phyloP scores from a whole-genome alignment of 108 stramenopile species.

The Licmophora abbreviata region DNA sequence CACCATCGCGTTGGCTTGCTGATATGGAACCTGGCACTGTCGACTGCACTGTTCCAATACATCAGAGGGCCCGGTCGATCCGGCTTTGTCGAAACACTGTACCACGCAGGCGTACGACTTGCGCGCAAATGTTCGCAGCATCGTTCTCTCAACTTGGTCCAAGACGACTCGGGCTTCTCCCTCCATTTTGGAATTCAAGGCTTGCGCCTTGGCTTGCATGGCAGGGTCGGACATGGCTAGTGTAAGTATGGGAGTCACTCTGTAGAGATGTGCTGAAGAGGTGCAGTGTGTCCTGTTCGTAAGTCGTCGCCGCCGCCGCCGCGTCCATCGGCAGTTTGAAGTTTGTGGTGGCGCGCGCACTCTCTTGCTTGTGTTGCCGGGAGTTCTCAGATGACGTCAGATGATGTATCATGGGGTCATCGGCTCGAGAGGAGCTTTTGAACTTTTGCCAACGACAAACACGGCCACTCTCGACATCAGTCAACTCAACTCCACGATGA shows the following conservation, averaged over 20 bases:
- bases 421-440: too few species aligned
- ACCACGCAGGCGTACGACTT: slow-evolving; percentile 57
- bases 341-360: background rate
- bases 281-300: background rate
- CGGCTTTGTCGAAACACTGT: slow-evolving; percentile 62
- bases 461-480: too few species aligned
- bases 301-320: background rate
- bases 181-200: slow-evolving; percentile 67
- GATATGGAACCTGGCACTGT: slow-evolving; percentile 69
- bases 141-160: slow-evolving; percentile 54
- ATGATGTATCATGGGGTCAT: too few species aligned
- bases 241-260: background rate
- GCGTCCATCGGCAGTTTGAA: background rate
- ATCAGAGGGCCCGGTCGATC: slow-evolving; percentile 54
- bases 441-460: too few species aligned
- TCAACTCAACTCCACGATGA: too few species aligned
- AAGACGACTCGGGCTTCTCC: slow-evolving; percentile 40
- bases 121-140: slow-evolving; percentile 54
- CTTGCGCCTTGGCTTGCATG: slow-evolving; percentile 60
- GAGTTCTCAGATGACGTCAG: too few species aligned
- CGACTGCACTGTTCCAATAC: slow-evolving; percentile 58
- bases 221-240: slow-evolving; percentile 45
- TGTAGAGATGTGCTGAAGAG: too few species aligned
- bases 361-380: background rate
- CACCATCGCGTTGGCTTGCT: slow-evolving; percentile 43